Evolutionary conservation across 305 asterid species (phyloP).

Genomic region (Fraxinus ornus): DNA sequence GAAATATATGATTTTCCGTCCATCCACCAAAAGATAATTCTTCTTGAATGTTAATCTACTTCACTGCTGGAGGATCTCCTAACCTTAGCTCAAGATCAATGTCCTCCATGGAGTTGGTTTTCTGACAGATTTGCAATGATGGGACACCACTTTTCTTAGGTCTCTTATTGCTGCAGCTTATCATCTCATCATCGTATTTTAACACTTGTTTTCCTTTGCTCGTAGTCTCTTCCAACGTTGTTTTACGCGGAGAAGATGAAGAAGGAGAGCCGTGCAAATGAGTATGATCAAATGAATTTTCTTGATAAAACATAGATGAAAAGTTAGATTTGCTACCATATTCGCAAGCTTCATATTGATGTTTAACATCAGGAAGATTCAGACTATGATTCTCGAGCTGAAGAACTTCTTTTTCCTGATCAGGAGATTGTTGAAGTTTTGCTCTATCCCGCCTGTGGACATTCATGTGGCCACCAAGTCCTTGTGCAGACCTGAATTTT

Average conservation of each 20-base stretch:
- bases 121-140: conserved; percentile 3
- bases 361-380: neutral
- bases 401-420: neutral
- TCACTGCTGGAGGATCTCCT: conserved; percentile 42
- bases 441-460: conserved; percentile 79
- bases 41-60: conserved; percentile 9
- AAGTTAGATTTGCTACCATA: conserved; percentile 9
- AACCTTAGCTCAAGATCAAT: conserved; percentile 79
- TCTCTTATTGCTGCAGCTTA: conserved; percentile 36
- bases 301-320: conserved; percentile 3
- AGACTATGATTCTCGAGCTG: neutral
- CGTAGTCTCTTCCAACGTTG: neutral
- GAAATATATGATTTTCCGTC: neutral
- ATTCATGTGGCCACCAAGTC: conserved; percentile 89
- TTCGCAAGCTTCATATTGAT: neutral
- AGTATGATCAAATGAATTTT: neutral
- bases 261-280: neutral
- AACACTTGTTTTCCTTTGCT: neutral
- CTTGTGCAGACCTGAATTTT: conserved; percentile 71
- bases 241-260: neutral
- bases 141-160: conserved; percentile 20
- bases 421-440: conserved; percentile 43
- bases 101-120: conserved; percentile 30
- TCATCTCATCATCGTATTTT: neutral
- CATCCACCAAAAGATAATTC: neutral